Evolutionary conservation across 768 basidiomycete species (phyloP).

Genomic region (Boletus speciosus): DNA sequence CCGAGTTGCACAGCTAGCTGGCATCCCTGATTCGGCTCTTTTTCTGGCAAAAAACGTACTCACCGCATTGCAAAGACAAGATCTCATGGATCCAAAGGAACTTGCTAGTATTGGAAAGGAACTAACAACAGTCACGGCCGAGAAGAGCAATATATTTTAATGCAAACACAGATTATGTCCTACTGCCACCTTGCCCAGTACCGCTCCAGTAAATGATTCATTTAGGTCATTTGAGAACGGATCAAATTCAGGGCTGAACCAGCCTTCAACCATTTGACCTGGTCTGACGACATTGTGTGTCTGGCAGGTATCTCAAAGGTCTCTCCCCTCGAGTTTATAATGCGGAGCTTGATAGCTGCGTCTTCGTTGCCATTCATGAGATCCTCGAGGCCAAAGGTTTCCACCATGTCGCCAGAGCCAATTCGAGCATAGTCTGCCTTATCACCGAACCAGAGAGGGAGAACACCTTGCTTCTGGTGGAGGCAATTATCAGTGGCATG

Average conservation of each 20-base stretch:
- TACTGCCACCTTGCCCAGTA: neutral
- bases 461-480: constrained; percentile 93
- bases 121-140: constrained; percentile 16
- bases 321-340: constrained; percentile 64
- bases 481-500: constrained; percentile 3
- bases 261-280: constrained; percentile 84
- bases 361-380: constrained; percentile 48
- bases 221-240: constrained; percentile 47
- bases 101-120: constrained; percentile 33
- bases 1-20: constrained; percentile 85
- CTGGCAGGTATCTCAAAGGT: constrained; percentile 65
- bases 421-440: constrained; percentile 84
- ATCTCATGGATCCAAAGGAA: constrained; percentile 24
- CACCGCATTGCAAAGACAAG: constrained; percentile 32
- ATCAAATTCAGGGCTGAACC: constrained; percentile 93
- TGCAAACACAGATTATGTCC: neutral
- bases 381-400: constrained; percentile 79
- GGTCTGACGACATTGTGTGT: constrained; percentile 90
- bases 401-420: constrained; percentile 73
- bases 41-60: constrained; percentile 58
- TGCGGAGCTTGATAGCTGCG: constrained; percentile 49
- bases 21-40: constrained; percentile 67
- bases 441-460: constrained; percentile 92
- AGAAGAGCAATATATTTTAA: neutral
- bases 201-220: neutral